Conservation (phyloP, 129 eudicot species). For the Lactuca saligna region DNA sequence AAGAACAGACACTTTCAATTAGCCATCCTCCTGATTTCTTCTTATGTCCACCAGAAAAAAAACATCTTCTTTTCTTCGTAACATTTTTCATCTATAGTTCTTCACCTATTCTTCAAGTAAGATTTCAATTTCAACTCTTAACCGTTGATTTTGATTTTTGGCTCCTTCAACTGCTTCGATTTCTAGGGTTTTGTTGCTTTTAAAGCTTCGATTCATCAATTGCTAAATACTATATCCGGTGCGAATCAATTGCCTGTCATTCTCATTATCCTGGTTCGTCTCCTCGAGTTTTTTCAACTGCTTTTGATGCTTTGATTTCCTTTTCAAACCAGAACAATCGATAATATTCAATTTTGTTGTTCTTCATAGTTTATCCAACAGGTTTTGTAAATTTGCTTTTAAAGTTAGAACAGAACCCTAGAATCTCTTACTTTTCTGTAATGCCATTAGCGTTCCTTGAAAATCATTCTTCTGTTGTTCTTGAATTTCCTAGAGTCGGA, state of each 20-base stretch:
- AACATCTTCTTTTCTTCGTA: background rate
- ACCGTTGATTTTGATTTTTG: background rate
- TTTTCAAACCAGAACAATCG: too few relatives aligned
- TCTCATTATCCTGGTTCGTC: background rate
- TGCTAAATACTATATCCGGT: background rate
- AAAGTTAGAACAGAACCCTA: too few relatives aligned
- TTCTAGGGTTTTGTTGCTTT: background rate
- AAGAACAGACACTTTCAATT: background rate
- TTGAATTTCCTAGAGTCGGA: conserved; percentile 15
- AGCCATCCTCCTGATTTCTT: background rate
- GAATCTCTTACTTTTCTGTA: too few relatives aligned
- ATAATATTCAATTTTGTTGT: too few relatives aligned
- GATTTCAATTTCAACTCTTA: background rate
- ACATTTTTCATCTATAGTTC: background rate
- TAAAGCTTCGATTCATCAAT: background rate
- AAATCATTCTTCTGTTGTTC: background rate
- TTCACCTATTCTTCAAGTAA: background rate
- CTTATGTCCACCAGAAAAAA: background rate
- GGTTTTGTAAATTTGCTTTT: too few relatives aligned
- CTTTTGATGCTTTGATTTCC: too few relatives aligned
- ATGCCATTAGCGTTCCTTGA: background rate
- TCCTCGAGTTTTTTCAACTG: too few relatives aligned
- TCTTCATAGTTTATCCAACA: too few relatives aligned
- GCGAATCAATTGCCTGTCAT: background rate
- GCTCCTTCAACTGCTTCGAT: background rate